These are phyloP conservation scores for Platanthera zijinensis DNA, from an alignment of 106 monocot genomes.

Conservation along the genomic window DNA sequence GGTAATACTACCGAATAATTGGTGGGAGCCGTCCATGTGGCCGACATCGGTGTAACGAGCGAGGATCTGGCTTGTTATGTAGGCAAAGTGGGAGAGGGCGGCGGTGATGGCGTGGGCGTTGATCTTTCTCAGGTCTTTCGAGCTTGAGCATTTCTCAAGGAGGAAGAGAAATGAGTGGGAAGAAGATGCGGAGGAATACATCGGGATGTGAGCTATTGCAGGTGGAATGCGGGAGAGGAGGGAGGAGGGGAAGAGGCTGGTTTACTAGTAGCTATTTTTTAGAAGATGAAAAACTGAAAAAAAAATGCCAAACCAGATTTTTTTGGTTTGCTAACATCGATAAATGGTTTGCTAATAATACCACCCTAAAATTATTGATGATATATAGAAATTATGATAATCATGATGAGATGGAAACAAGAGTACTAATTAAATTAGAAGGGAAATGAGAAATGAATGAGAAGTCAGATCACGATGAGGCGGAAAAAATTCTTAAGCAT, in stretches of 20 bases:
- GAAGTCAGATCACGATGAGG: neutral
- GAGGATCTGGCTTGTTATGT: constrained; percentile 13
- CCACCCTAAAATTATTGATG: neutral
- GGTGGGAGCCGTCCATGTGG: constrained; percentile 12
- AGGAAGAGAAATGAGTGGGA: constrained; percentile 3
- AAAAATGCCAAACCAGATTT: no score
- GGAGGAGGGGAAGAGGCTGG: no score
- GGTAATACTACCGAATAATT: constrained; percentile 14
- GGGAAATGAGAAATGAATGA: neutral
- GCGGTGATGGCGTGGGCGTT: constrained; percentile 21
- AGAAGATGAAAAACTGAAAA: no score
- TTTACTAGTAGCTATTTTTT: no score
- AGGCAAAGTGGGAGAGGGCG: constrained; percentile 14
- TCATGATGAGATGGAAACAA: neutral
- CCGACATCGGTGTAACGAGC: neutral
- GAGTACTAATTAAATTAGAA: neutral
- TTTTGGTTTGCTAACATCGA: no score
- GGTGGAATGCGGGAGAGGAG: no score
- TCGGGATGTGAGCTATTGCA: no score
- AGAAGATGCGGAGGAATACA: neutral
- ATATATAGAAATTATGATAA: neutral
- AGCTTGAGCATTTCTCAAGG: constrained; percentile 16
- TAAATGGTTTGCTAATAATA: no score
- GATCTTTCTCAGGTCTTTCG: constrained; percentile 15
- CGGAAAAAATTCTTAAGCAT: neutral